A percentile compares a stretch with the other conserved stretches of the same genome.
Conservation (phyloP, 139 green algal genomes). For the Tetraselmis striata region DNA sequence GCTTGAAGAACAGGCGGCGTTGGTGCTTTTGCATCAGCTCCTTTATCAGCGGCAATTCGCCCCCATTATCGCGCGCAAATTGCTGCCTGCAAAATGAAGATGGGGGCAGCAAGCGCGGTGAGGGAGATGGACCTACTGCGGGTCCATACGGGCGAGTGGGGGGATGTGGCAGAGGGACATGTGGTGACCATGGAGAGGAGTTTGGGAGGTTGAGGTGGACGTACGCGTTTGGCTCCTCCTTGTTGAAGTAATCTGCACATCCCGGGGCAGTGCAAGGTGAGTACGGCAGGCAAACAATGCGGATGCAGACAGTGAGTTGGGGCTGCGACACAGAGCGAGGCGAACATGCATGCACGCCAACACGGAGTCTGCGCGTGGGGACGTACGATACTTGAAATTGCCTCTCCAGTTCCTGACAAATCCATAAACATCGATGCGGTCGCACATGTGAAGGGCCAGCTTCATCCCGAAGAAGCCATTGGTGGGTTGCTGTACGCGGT, state of each 20-base stretch:
- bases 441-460: conserved; percentile 20
- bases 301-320: too few relatives aligned
- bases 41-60: conserved; percentile 14
- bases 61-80: conserved; percentile 5
- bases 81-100: conserved; percentile 14
- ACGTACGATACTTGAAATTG: conserved; percentile 14
- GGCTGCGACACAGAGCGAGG: too few relatives aligned
- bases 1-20: conserved; percentile 6
- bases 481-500: conserved; percentile 16
- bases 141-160: too few relatives aligned
- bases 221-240: conserved; percentile 16
- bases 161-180: too few relatives aligned
- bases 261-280: too few relatives aligned
- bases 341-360: too few relatives aligned
- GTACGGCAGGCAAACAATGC: too few relatives aligned
- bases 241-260: conserved; percentile 28
- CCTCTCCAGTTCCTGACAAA: conserved; percentile 20
- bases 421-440: conserved; percentile 17
- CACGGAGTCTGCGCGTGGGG: too few relatives aligned
- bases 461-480: conserved; percentile 24
- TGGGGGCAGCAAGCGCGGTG: too few relatives aligned
- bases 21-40: conserved; percentile 3
- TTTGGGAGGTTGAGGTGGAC: too few relatives aligned
- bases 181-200: too few relatives aligned
- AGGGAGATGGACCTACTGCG: too few relatives aligned